These are phyloP conservation scores for Coemansia sp. DNA, from an alignment of 192 early-diverging fungal genomes.

Conservation along the genomic window DNA sequence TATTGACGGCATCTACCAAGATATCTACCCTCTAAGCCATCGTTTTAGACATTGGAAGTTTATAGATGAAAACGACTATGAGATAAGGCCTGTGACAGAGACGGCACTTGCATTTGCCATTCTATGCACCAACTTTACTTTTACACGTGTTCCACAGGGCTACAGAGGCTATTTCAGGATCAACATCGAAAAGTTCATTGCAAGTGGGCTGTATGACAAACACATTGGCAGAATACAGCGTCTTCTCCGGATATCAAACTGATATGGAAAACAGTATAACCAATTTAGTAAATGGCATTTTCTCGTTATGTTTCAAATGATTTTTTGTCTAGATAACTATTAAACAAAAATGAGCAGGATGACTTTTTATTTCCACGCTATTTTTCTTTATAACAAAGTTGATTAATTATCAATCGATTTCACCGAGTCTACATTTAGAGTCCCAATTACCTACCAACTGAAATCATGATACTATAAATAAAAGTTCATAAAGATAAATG, in stretches of 20 bases:
- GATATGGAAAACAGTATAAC: not conserved
- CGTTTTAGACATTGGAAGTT: not conserved
- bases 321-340: too few relatives aligned
- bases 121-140: not conserved
- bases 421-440: too few relatives aligned
- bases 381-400: too few relatives aligned
- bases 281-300: too few relatives aligned
- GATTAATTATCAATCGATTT: too few relatives aligned
- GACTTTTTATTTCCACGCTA: too few relatives aligned
- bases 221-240: constrained; percentile 7
- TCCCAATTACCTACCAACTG: too few relatives aligned
- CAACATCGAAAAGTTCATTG: constrained; percentile 1
- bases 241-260: not conserved
- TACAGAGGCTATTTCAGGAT: not conserved
- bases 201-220: not conserved
- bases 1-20: not conserved
- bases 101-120: constrained; percentile 1
- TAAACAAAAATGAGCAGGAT: too few relatives aligned
- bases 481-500: too few relatives aligned
- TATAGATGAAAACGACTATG: too few relatives aligned
- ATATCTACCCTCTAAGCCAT: not conserved
- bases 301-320: too few relatives aligned
- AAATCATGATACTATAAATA: too few relatives aligned
- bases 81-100: not conserved
- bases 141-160: not conserved